Percentiles rank a stretch among this genome's conserved stretches.
Conservation (phyloP, 2,329 filamentous ascomycete species). For the Cytospora paraplurivora region DNA sequence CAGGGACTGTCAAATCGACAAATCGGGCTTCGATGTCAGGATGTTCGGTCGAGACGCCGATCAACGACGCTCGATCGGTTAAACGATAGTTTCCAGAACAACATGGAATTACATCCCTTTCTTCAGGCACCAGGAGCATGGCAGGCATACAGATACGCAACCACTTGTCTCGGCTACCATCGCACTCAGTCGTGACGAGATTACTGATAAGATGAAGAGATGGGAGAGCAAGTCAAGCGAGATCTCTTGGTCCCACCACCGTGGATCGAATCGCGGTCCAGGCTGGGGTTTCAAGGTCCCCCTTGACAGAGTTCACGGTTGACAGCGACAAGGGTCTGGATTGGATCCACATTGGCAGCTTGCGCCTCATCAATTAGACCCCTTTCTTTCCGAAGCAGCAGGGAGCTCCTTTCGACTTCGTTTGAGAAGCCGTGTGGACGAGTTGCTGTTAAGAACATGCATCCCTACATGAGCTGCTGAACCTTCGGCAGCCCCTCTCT, state of each 20-base stretch:
- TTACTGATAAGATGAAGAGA: background rate
- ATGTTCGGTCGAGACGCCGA: background rate
- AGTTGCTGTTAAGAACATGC: conserved; percentile 14
- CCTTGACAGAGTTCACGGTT: conserved; percentile 16
- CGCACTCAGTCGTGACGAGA: background rate
- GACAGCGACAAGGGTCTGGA: conserved; percentile 16
- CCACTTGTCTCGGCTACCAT: background rate
- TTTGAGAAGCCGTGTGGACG: background rate
- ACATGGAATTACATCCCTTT: background rate
- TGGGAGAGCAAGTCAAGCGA: background rate
- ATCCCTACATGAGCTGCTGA: conserved; percentile 23
- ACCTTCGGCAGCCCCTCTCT: conserved; percentile 13
- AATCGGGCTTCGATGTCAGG: background rate
- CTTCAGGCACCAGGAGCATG: background rate
- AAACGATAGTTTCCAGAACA: background rate
- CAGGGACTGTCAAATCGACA: background rate
- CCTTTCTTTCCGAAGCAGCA: conserved; percentile 15
- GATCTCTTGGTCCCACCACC: conserved; percentile 19
- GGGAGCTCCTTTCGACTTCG: conserved; percentile 9
- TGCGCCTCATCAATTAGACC: conserved; percentile 18
- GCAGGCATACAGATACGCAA: background rate
- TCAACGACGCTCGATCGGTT: background rate
- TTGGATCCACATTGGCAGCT: conserved; percentile 23
- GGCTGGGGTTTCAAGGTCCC: conserved; percentile 9
- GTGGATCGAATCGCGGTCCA: conserved; percentile 20